Conservation (phyloP, 176 grass and related monocot genomes). For the Alopecurus myosuroides region DNA sequence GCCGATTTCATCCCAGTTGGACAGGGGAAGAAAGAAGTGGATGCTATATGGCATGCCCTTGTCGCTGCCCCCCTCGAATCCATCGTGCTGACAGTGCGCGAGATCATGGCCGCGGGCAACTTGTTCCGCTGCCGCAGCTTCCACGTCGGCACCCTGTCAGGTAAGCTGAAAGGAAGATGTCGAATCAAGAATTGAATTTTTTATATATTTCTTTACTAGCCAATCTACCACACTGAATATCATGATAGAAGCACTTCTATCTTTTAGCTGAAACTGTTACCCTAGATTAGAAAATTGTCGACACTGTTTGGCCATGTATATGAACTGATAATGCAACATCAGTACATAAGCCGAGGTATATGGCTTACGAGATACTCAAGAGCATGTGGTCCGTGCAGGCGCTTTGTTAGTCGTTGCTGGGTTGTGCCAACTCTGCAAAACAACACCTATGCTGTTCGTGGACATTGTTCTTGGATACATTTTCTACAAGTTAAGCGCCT, state of each 20-base stretch:
- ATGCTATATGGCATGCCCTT: background rate
- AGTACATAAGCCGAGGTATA: background rate
- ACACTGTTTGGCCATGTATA: background rate
- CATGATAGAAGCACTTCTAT: background rate
- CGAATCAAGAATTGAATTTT: background rate
- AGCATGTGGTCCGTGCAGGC: background rate
- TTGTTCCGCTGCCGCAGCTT: background rate
- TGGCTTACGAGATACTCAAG: background rate
- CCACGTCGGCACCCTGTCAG: background rate
- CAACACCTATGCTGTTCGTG: background rate
- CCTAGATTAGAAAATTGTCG: background rate
- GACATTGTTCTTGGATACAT: conserved; percentile 20
- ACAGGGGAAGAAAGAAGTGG: background rate
- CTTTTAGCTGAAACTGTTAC: background rate
- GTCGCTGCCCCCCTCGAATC: background rate
- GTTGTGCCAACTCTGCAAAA: background rate
- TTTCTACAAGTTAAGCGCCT: background rate
- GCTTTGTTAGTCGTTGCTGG: background rate
- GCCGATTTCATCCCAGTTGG: background rate
- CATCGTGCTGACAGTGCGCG: background rate
- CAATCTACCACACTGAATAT: background rate
- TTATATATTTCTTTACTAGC: too few relatives aligned
- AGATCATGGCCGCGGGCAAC: background rate
- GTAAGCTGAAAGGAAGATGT: background rate
- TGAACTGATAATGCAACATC: background rate